These are phyloP conservation scores for Kalmanozyma brasiliensis DNA, from an alignment of 1,284 basidiomycete species.

Conservation along the genomic window DNA sequence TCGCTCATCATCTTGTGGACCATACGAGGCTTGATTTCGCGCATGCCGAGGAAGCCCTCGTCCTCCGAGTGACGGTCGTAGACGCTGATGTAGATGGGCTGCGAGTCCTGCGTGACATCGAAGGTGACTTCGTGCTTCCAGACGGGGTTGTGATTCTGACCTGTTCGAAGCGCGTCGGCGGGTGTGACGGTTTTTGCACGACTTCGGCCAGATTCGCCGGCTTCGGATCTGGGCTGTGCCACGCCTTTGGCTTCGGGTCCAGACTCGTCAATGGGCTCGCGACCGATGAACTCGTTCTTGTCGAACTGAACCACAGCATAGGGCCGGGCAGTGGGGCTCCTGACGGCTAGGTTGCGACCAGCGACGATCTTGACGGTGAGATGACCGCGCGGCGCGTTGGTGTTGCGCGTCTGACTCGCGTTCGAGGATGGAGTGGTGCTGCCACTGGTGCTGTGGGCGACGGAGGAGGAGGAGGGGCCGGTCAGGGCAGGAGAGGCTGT, in stretches of 20 bases:
- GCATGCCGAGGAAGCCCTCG: conserved; percentile 87
- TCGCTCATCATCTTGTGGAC: conserved; percentile 93
- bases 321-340: conserved; percentile 74
- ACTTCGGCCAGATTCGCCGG: conserved; percentile 74
- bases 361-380: conserved; percentile 95
- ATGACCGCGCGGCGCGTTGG: conserved; percentile 74
- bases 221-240: conserved; percentile 74
- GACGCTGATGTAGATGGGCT: conserved; percentile 86
- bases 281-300: conserved; percentile 96
- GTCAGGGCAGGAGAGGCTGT: conserved; percentile 1
- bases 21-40: conserved; percentile 89
- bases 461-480: conserved; percentile 10
- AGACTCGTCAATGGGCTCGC: conserved; percentile 85
- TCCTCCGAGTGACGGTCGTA: conserved; percentile 89
- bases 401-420: conserved; percentile 55
- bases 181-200: conserved; percentile 55
- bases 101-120: conserved; percentile 91
- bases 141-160: conserved; percentile 82
- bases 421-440: conserved; percentile 6
- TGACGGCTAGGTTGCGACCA: conserved; percentile 78
- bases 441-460: conserved; percentile 5
- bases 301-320: conserved; percentile 99
- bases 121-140: conserved; percentile 97
- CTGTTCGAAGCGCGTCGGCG: conserved; percentile 33
- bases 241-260: conserved; percentile 86